Evolutionary conservation across 2,329 filamentous ascomycete genomes (phyloP), one percentile per base, ranked within the genome.

Genomic region (Ophiocordyceps australis): DNA sequence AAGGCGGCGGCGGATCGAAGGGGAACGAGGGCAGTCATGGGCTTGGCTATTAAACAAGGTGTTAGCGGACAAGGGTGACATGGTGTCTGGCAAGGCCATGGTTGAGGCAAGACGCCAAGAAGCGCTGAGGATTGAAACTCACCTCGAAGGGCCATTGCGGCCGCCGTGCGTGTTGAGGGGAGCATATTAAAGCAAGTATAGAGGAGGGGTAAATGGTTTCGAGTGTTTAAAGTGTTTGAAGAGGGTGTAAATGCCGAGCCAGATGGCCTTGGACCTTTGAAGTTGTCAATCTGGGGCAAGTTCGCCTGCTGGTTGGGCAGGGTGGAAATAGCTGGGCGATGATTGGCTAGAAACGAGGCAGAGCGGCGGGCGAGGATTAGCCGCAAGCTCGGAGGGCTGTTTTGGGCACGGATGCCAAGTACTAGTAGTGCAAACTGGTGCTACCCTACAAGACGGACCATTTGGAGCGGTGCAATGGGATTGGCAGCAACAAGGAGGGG

Each of bases 21-120:
- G 36, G 73, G 67, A 32, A 74, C 47, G 41, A 79, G 54, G 31
- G 70, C 57, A 29, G 60, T 59, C 28, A 65, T 54, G 36, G 78
- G 76, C 55, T 71, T 77, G 51, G 60, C 77, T 82, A 43, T 40
- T 22, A n/a, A n/a, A n/a, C n/a, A n/a, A n/a, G n/a, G n/a, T n/a
- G n/a, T n/a, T n/a, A n/a, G n/a, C n/a, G n/a, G n/a, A n/a, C n/a
- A n/a, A n/a, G n/a, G n/a, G n/a, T n/a, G n/a, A n/a, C n/a, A n/a
- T n/a, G n/a, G n/a, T n/a, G n/a, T n/a, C n/a, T n/a, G n/a, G n/a
- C n/a, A n/a, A n/a, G n/a, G n/a, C n/a, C n/a, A n/a, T n/a, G n/a
- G n/a, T n/a, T n/a, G n/a, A n/a, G n/a, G n/a, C n/a, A n/a, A n/a
- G n/a, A n/a, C n/a, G n/a, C n/a, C n/a, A n/a, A n/a, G n/a, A n/a